Evolutionary conservation across 2,329 filamentous ascomycete genomes (phyloP), one percentile per base, ranked within the genome.

Genomic region (Didymella sp.): DNA sequence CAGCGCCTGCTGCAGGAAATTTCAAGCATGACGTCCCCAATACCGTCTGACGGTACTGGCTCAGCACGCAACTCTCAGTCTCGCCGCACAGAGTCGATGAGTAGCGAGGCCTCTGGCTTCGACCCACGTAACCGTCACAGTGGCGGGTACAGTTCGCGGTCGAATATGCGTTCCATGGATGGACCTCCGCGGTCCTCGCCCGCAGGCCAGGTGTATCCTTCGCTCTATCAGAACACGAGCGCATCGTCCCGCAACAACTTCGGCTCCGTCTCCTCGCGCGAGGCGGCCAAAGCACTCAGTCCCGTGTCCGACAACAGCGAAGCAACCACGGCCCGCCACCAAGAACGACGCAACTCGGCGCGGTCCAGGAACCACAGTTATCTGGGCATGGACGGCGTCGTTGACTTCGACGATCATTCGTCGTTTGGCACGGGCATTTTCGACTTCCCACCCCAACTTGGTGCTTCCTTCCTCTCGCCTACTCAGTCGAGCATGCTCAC

Each of bases 11-110:
- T 89, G 77, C 74, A 86, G 66, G 80, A 88, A 72, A 75, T 85
- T 72, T 73, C 83, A 77, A 76, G 89, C 78, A 83, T 86, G 74
- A 79, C 83, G 35, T 86, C 87, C 2, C 78, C 84, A 12, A 75
- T 78, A 5, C 79, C 79, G 17, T 70, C 72, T 3, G 79, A 78
- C 27, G 79, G 78, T 27, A 69, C 72, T 35, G 67, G 69, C 27
- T 77, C 75, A 4, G 62, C 72, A n/a, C 76, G 76, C 60, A 76
- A 78, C 42, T 79, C 78, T 4, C 76, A 76, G 30, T 77, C 74
- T 27, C 79, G 78, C 52, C 77, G 80, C 21, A 80, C 77, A 49
- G 63, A 80, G 62, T 76, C 75, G 1, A 70, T 78, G 43, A 71
- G 73, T 42, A 78, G 74, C 51, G 76, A 77, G 40, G 66, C 72